Percentiles rank a stretch among this genome's conserved stretches.
phyloP scores from a whole-genome alignment of 2,329 filamentous ascomycete genomes.

The Phialemonium atrogriseum region DNA sequence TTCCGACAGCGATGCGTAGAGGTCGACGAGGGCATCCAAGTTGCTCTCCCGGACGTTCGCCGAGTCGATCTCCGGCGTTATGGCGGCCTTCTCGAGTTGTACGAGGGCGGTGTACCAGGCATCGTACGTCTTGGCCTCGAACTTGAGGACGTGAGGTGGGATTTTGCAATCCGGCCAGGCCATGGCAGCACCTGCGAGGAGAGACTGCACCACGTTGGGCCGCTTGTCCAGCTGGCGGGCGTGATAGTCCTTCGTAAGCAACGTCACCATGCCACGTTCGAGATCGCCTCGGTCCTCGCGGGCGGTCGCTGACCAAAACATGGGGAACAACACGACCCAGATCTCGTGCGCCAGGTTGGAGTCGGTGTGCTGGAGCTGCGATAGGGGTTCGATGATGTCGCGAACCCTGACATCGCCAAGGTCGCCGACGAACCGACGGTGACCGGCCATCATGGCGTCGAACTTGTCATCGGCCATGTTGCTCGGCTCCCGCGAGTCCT shows the following conservation, averaged over 20 bases:
- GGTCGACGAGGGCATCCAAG: constrained; percentile 86
- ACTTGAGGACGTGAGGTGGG: constrained; percentile 93
- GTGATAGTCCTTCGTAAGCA: constrained; percentile 94
- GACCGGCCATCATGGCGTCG: constrained; percentile 67
- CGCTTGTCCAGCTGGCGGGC: constrained; percentile 88
- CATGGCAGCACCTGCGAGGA: constrained; percentile 80
- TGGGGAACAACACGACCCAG: constrained; percentile 85
- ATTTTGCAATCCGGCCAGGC: constrained; percentile 84
- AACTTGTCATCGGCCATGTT: constrained; percentile 75
- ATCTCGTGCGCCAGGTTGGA: constrained; percentile 74
- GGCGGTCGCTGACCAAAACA: constrained; percentile 84
- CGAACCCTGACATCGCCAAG: constrained; percentile 78
- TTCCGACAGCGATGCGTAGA: constrained; percentile 85
- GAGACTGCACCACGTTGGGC: constrained; percentile 88
- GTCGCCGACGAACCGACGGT: constrained; percentile 77
- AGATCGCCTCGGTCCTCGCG: constrained; percentile 86
- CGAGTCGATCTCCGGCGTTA: constrained; percentile 78
- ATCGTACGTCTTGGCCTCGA: constrained; percentile 86
- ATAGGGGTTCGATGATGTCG: constrained; percentile 83
- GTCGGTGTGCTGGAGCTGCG: constrained; percentile 88
- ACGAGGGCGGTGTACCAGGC: constrained; percentile 93
- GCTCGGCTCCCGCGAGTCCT: constrained; percentile 55
- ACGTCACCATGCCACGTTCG: constrained; percentile 80
- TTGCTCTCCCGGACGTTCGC: constrained; percentile 84
- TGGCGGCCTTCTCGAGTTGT: constrained; percentile 82